A percentile compares a stretch with the other conserved stretches of the same genome.
phyloP scores from a whole-genome alignment of 2,329 filamentous ascomycete species.

The Neurospora crassa region DNA sequence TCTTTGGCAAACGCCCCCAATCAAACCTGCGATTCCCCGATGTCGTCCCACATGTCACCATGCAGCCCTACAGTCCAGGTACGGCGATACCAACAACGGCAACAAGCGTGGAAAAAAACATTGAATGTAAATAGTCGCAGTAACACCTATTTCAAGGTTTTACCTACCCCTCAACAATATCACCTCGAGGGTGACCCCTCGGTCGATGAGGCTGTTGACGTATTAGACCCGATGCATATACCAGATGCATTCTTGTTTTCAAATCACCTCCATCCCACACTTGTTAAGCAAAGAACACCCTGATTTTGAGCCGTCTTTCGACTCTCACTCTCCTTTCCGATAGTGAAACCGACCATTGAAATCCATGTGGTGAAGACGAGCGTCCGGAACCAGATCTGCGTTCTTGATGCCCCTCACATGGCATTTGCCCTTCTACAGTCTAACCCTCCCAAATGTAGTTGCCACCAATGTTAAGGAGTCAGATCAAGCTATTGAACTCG shows the following conservation, averaged over 20 bases:
- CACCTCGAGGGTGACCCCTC: background rate
- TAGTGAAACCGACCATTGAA: conserved; percentile 1
- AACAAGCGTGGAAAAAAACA: background rate
- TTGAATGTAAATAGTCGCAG: background rate
- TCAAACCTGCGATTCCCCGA: background rate
- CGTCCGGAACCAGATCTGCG: background rate
- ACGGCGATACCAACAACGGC: background rate
- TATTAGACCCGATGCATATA: background rate
- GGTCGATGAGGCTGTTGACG: background rate
- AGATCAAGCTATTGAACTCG: conserved; percentile 24
- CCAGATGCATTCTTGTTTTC: no score
- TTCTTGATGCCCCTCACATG: background rate
- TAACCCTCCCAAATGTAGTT: conserved; percentile 22
- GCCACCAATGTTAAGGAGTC: conserved; percentile 23
- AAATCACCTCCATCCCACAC: background rate
- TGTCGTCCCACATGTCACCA: background rate
- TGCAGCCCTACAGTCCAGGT: background rate
- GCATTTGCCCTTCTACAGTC: background rate
- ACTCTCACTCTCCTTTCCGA: conserved; percentile 8
- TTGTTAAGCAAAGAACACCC: background rate
- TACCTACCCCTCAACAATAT: background rate
- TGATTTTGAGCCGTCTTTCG: conserved; percentile 1
- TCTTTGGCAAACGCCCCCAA: background rate
- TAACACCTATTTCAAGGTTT: background rate
- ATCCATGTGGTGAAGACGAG: background rate